These are phyloP conservation scores for Fusarium foetens DNA, from an alignment of 2,329 filamentous ascomycete species.

Conservation along the genomic window DNA sequence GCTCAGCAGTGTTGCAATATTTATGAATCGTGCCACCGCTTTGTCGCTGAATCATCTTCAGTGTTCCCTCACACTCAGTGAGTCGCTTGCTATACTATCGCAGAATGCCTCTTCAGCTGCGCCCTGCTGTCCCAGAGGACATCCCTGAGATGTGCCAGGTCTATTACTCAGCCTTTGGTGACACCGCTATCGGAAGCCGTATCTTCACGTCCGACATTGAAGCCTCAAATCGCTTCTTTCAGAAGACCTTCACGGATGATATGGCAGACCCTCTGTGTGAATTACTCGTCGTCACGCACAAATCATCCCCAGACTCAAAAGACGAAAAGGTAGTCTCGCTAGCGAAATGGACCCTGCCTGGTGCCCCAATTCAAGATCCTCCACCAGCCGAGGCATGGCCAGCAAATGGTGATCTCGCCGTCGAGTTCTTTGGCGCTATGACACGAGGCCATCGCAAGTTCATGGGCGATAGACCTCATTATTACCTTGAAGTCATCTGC, in stretches of 20 bases:
- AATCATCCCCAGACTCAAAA: conserved; percentile 37
- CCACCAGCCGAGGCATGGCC: conserved; percentile 52
- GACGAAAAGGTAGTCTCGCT: conserved; percentile 53
- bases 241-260: conserved; percentile 49
- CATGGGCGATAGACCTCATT: conserved; percentile 57
- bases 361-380: conserved; percentile 36
- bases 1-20: neutral
- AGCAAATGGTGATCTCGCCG: conserved; percentile 52
- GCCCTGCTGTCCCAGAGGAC: conserved; percentile 55
- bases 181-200: conserved; percentile 50
- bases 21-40: neutral
- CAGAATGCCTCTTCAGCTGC: conserved; percentile 46
- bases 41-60: neutral
- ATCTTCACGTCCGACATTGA: conserved; percentile 50
- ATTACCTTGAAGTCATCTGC: conserved; percentile 60
- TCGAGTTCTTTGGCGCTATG: conserved; percentile 54
- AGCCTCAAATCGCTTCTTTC: conserved; percentile 50
- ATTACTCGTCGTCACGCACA: conserved; percentile 53
- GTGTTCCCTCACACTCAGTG: neutral
- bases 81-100: neutral
- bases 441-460: conserved; percentile 48
- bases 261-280: conserved; percentile 52
- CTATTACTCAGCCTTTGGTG: conserved; percentile 58
- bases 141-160: conserved; percentile 53
- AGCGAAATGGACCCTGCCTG: conserved; percentile 58